phyloP scores from a whole-genome alignment of 129 eudicot species.

The Artemisia annua region DNA sequence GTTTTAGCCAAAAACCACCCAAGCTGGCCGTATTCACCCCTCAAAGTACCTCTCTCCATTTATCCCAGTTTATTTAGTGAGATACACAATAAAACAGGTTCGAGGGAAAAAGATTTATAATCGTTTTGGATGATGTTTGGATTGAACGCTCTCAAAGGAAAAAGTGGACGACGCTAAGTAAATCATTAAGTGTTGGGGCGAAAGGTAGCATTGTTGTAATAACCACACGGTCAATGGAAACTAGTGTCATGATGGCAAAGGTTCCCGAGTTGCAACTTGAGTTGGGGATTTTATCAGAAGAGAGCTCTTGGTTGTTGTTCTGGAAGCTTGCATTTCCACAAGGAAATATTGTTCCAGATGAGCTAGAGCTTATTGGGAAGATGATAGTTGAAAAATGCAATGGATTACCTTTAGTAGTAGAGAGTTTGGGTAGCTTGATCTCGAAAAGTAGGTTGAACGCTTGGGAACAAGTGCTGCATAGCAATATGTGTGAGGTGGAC shows the following conservation, averaged over 20 bases:
- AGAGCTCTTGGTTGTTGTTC: conserved; percentile 21
- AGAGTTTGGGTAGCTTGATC: conserved; percentile 34
- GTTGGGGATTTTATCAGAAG: conserved; percentile 20
- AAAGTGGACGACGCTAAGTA: conserved; percentile 24
- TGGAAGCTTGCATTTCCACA: conserved; percentile 22
- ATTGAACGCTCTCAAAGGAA: conserved; percentile 18
- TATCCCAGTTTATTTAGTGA: too few species aligned
- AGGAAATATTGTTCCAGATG: conserved; percentile 9
- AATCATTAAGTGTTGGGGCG: conserved; percentile 15
- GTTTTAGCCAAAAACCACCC: too few species aligned
- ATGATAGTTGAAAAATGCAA: conserved; percentile 33
- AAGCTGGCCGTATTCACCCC: too few species aligned
- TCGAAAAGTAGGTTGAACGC: background rate
- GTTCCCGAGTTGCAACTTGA: background rate
- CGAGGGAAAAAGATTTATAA: conserved; percentile 16
- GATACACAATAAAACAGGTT: background rate
- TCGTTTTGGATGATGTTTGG: conserved; percentile 37
- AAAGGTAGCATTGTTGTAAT: conserved; percentile 22
- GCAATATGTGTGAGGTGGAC: conserved; percentile 27
- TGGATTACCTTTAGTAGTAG: conserved; percentile 40
- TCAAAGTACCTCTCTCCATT: too few species aligned
- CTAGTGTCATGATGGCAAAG: conserved; percentile 18
- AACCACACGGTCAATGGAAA: conserved; percentile 12
- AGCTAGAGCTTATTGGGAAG: conserved; percentile 36
- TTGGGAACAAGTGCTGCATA: conserved; percentile 24